Percentiles rank a stretch among this genome's conserved stretches.
These are phyloP conservation scores for Diaporthe sp. DNA, from an alignment of 2,329 filamentous ascomycete genomes.

Conservation along the genomic window DNA sequence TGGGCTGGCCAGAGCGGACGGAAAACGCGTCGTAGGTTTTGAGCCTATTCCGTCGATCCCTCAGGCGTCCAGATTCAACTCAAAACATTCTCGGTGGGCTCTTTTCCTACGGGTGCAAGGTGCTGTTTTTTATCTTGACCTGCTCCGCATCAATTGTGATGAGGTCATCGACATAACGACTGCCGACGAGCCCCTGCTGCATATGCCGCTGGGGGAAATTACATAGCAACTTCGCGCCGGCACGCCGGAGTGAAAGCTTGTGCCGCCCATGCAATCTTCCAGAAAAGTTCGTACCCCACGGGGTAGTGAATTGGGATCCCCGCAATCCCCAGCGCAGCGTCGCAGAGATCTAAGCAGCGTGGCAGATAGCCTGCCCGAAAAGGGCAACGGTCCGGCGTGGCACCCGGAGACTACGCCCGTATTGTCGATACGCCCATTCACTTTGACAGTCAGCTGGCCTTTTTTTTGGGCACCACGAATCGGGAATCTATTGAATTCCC, in stretches of 20 bases:
- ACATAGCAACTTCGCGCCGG: conserved; percentile 3
- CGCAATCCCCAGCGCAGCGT: conserved; percentile 14
- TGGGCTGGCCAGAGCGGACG: neutral
- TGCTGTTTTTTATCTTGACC: neutral
- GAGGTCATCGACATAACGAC: conserved; percentile 10
- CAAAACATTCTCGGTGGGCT: no score
- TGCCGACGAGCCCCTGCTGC: conserved; percentile 22
- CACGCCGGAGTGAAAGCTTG: neutral
- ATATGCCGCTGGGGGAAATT: conserved; percentile 11
- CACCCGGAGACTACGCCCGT: conserved; percentile 20
- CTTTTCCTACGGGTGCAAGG: neutral
- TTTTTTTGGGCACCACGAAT: conserved; percentile 12
- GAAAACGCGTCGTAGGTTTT: neutral
- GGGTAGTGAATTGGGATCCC: conserved; percentile 15
- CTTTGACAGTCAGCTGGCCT: conserved; percentile 27
- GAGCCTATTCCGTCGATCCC: neutral
- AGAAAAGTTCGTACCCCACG: conserved; percentile 22
- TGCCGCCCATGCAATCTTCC: neutral
- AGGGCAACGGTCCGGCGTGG: conserved; percentile 28
- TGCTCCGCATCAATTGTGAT: neutral
- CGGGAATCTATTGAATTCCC: conserved; percentile 6
- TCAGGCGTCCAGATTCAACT: neutral
- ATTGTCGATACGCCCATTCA: conserved; percentile 9
- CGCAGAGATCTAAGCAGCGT: conserved; percentile 8
- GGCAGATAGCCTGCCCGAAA: conserved; percentile 8